phyloP scores from a whole-genome alignment of 495 filamentous ascomycete species.

The Annulohypoxylon stygium region DNA sequence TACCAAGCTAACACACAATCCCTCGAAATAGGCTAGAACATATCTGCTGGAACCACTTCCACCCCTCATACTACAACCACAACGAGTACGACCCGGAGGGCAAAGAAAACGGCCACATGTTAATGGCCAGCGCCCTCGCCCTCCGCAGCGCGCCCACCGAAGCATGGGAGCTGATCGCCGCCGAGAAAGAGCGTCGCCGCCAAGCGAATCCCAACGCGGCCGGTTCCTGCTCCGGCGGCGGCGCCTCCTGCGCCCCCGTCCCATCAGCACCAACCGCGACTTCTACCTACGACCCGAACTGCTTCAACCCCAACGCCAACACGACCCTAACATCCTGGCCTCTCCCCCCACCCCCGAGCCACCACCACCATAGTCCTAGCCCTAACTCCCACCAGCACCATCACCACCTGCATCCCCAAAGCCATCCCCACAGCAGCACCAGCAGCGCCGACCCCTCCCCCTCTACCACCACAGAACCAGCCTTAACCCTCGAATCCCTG shows the following conservation, averaged over 20 bases:
- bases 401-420: background rate
- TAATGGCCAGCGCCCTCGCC: conserved; percentile 61
- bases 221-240: background rate
- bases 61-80: conserved; percentile 48
- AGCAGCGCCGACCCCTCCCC: conserved; percentile 14
- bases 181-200: conserved; percentile 22
- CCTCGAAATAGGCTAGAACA: conserved; percentile 59
- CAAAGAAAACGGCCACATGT: conserved; percentile 56
- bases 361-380: background rate
- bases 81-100: conserved; percentile 42
- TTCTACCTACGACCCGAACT: background rate
- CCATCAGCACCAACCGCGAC: background rate
- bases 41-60: conserved; percentile 64
- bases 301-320: conserved; percentile 1
- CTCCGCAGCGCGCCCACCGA: conserved; percentile 51
- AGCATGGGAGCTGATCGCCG: conserved; percentile 45
- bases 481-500: conserved; percentile 55
- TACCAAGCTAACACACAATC: background rate
- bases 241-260: background rate
- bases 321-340: conserved; percentile 27
- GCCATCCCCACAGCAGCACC: conserved; percentile 3
- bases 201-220: background rate
- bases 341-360: background rate
- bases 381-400: conserved; percentile 9
- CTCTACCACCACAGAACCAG: background rate